Base-by-base conservation (phyloP, 495 filamentous ascomycete species). In the Tetracladium setigerum region DNA sequence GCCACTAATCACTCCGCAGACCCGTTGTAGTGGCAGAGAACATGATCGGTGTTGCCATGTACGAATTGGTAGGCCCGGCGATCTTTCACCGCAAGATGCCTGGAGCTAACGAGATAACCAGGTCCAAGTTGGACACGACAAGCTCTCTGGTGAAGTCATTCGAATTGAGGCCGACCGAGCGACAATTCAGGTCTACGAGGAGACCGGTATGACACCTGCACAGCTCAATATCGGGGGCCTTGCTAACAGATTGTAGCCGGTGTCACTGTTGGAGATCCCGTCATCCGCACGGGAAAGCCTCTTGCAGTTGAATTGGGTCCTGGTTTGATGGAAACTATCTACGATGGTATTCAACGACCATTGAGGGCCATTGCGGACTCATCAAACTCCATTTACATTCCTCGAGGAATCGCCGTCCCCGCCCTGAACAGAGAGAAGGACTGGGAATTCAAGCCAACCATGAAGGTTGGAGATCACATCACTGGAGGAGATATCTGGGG, bases 1-100 rank as follows among this genome's bases (percentile, higher is more conserved):
- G 50, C 43, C 50, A 58, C 43, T 62, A 58, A 57, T 55, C 55
- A 57, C 51, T 50, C 48, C 62, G 59, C 61, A 92, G 89, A 44
- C 94, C 92, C 57, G 92, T 99, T 71, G 83, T 97, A 55, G 81
- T 97, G 56, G 92, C 94, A 62, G 90, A 97, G 73, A 81, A 96
- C 66, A 95, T 97, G 90, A 86, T 89, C 62, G 92, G 92, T 62
- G 94, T 92, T 82, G 89, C 92, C 61, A 97, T 99, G 94, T 96
- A 99, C 76, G 92, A 99, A 72, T 71, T 99, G 78, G 91, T 91
- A 69, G 50, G 75, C 53, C 22, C 16, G 19, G 14, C 22, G 9
- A 34, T 12, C 19, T 38, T 9, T 48, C 14, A 46, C 36, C 40
- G 30, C 24, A 22, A 46, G n/a, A 49, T 52, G 55, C 52, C 22